Percentiles rank a stretch among this genome's conserved stretches.
These are phyloP conservation scores for Aspergillus udagawae DNA, from an alignment of 2,329 filamentous ascomycete species.

Conservation along the genomic window DNA sequence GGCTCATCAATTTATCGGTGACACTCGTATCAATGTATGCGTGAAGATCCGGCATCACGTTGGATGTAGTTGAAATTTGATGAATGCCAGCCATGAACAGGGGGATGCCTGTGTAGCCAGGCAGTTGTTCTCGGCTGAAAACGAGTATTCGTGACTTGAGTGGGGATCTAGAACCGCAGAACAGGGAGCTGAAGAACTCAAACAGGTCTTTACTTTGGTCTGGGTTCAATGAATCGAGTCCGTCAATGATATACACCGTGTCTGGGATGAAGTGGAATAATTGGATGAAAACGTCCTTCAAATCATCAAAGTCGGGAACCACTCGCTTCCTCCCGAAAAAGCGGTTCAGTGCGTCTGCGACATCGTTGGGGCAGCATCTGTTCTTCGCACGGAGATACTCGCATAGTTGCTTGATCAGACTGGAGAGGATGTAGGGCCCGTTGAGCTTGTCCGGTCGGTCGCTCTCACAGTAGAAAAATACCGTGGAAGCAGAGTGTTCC, in stretches of 20 bases:
- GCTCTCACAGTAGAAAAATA: conserved; percentile 18
- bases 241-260: conserved; percentile 16
- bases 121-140: conserved; percentile 19
- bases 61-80: conserved; percentile 16
- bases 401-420: conserved; percentile 18
- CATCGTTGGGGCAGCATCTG: background rate
- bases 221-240: conserved; percentile 12
- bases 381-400: conserved; percentile 1
- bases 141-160: conserved; percentile 12
- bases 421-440: conserved; percentile 13
- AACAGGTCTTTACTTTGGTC: conserved; percentile 5
- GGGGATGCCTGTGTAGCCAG: conserved; percentile 15
- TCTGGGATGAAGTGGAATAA: conserved; percentile 8
- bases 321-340: conserved; percentile 13
- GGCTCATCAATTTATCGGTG: conserved; percentile 13
- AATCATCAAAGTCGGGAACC: conserved; percentile 15
- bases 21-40: conserved; percentile 16
- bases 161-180: background rate
- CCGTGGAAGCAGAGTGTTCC: conserved; percentile 1
- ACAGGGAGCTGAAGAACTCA: conserved; percentile 7
- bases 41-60: conserved; percentile 16
- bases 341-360: background rate
- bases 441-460: conserved; percentile 2
- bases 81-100: conserved; percentile 12
- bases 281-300: conserved; percentile 10